phyloP scores from a whole-genome alignment of 345 rosid genomes.

The Aurinia saxatilis region DNA sequence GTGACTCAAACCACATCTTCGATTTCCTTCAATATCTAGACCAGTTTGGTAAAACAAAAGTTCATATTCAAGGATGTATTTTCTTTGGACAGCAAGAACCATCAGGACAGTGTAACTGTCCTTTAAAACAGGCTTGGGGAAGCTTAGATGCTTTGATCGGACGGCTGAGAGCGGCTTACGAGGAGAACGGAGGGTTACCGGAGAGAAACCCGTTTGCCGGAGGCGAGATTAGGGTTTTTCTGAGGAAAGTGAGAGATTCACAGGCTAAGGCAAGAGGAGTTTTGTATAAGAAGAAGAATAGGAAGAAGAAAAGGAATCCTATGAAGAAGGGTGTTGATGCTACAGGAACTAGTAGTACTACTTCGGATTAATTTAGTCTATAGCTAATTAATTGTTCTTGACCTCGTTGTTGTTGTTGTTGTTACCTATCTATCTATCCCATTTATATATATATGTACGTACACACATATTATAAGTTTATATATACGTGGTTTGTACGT shows the following conservation, averaged over 20 bases:
- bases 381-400: no score
- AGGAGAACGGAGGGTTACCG: conserved; percentile 61
- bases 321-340: conserved; percentile 15
- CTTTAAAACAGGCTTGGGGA: conserved; percentile 70
- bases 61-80: conserved; percentile 57
- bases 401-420: no score
- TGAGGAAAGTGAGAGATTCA: no score
- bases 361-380: conserved; percentile 37
- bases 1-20: neutral
- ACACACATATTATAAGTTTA: no score
- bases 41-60: conserved; percentile 44
- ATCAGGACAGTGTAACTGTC: conserved; percentile 69
- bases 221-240: conserved; percentile 5
- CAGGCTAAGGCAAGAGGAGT: no score
- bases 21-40: neutral
- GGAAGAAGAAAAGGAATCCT: no score
- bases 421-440: no score
- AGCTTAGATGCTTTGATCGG: conserved; percentile 32
- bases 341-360: conserved; percentile 16
- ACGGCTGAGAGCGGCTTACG: conserved; percentile 19
- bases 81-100: conserved; percentile 71
- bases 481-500: no score
- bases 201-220: conserved; percentile 67
- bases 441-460: no score
- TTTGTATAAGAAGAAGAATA: no score